Evolutionary conservation across 352 stramenopile genomes (phyloP).

Genomic region (Pythium guiyangense): DNA sequence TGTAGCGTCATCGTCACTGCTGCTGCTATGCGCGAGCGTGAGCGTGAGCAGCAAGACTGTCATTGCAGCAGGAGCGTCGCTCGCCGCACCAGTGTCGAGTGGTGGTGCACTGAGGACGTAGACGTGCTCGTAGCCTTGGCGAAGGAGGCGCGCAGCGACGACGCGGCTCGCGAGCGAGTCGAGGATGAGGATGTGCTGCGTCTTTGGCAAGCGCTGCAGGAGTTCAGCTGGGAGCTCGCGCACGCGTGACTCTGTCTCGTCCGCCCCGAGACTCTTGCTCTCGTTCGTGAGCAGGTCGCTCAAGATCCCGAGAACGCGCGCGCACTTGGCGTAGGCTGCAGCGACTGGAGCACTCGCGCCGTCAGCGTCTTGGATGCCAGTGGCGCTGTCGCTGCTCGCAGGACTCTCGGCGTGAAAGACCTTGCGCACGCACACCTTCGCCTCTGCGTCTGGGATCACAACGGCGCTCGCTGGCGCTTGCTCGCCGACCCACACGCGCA

Average conservation of each 20-base stretch:
- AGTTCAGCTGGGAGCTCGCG: slow-evolving; percentile 2
- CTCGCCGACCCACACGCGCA: slow-evolving; percentile 39
- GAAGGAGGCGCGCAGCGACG: slow-evolving; percentile 16
- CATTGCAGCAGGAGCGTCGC: neutral
- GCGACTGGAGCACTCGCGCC: too few species aligned
- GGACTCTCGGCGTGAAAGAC: slow-evolving; percentile 11
- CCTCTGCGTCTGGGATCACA: slow-evolving; percentile 21
- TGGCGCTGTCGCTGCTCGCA: neutral
- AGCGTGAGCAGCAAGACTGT: slow-evolving; percentile 5
- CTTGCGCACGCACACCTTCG: slow-evolving; percentile 54
- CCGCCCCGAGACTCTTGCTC: too few species aligned
- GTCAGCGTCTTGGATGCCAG: neutral
- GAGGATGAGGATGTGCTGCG: slow-evolving; percentile 24
- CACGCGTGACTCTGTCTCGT: too few species aligned
- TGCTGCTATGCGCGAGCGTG: too few species aligned
- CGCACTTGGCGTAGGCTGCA: too few species aligned
- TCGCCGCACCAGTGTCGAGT: neutral
- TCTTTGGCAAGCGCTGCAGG: slow-evolving; percentile 3
- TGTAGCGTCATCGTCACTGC: neutral
- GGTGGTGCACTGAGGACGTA: slow-evolving; percentile 21
- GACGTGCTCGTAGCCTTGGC: slow-evolving; percentile 16
- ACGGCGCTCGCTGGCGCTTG: neutral
- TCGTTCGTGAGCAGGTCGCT: too few species aligned
- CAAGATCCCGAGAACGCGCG: too few species aligned
- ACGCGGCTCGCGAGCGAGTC: slow-evolving; percentile 15